Conservation (phyloP, 345 rosid species). For the Abelmoschus esculentus region DNA sequence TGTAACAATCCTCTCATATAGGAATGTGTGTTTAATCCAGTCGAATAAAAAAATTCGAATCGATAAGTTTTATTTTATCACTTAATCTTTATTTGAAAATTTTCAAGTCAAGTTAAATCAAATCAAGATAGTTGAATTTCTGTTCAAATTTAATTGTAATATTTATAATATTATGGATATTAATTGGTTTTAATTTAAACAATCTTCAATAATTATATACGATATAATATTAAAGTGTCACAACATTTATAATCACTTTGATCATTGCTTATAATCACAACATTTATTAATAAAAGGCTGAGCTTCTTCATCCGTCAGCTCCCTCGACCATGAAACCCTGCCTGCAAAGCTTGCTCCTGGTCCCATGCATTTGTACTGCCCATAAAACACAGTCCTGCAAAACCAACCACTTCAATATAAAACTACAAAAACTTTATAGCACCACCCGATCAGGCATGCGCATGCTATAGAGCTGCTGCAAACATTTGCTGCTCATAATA, state of each 20-base stretch:
- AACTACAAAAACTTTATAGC: background rate
- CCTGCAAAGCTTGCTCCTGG: conserved; percentile 79
- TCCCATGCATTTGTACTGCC: conserved; percentile 91
- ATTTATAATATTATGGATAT: no score
- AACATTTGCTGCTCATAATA: conserved; percentile 19
- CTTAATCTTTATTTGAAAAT: no score
- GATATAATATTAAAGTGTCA: no score
- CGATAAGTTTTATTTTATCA: no score
- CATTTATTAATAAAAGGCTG: conserved; percentile 68
- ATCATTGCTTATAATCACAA: background rate
- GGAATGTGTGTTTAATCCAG: no score
- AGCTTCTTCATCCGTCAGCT: conserved; percentile 79
- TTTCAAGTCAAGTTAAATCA: no score
- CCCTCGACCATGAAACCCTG: conserved; percentile 87
- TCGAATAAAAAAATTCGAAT: no score
- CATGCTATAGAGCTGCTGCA: conserved; percentile 1
- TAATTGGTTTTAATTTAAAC: no score
- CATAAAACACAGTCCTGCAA: conserved; percentile 81
- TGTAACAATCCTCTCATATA: background rate
- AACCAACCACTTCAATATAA: conserved; percentile 2
- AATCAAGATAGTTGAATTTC: no score
- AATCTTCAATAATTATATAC: no score
- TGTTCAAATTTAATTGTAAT: no score
- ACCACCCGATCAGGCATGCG: background rate
- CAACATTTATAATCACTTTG: background rate